phyloP scores from a whole-genome alignment of 139 green algal genomes.

The Chlorella vulgaris region DNA sequence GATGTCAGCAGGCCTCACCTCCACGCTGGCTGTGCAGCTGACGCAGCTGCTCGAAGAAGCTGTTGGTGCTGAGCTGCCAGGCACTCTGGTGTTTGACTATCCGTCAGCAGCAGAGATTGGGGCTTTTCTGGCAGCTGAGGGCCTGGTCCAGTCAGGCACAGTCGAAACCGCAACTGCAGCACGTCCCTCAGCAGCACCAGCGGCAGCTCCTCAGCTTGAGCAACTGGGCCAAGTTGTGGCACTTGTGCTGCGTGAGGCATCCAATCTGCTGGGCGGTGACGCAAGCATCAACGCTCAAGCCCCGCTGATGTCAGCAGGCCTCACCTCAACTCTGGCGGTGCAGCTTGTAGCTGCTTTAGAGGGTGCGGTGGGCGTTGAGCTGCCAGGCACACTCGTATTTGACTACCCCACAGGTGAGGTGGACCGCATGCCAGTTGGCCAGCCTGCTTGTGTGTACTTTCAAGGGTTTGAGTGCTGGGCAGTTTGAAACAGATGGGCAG shows the following conservation, averaged over 20 bases:
- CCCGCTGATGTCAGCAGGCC: conserved; percentile 67
- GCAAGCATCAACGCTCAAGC: neutral
- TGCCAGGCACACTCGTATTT: conserved; percentile 56
- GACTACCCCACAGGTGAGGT: conserved; percentile 55
- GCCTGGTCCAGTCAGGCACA: neutral
- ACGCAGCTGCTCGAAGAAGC: conserved; percentile 30
- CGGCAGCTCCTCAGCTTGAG: neutral
- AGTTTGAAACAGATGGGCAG: no score
- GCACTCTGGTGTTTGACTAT: conserved; percentile 74
- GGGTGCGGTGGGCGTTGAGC: neutral
- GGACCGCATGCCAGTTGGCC: no score
- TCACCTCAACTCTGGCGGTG: conserved; percentile 55
- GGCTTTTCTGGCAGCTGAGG: conserved; percentile 5
- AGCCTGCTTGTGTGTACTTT: no score
- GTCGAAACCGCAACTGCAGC: neutral
- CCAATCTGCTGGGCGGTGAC: neutral
- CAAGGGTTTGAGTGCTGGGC: no score
- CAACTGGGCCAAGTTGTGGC: no score
- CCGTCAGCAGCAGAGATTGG: conserved; percentile 35
- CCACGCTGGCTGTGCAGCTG: conserved; percentile 48
- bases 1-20: conserved; percentile 70
- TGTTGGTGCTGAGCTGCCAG: conserved; percentile 57
- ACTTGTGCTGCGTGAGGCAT: conserved; percentile 8
- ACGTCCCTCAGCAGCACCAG: neutral
- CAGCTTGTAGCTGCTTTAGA: conserved; percentile 41